A percentile compares a stretch with the other conserved stretches of the same genome.
These are phyloP conservation scores for Suillus occidentalis DNA, from an alignment of 768 basidiomycete species.

Conservation along the genomic window DNA sequence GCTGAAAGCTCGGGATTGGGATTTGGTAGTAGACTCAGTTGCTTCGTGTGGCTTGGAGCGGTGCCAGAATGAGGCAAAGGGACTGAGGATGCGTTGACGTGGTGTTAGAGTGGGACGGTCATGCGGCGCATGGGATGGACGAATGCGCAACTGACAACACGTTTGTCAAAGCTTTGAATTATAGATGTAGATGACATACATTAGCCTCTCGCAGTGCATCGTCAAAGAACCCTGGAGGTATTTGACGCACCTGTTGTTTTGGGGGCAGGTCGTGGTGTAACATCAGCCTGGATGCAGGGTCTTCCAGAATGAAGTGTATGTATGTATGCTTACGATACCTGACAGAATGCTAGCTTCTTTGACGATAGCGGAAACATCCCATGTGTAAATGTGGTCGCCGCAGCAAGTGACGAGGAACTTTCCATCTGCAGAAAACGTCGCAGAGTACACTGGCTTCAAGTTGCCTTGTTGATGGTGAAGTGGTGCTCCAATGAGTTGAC, in stretches of 20 bases:
- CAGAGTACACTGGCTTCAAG: not conserved
- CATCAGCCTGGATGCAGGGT: not conserved
- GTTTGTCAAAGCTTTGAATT: not conserved
- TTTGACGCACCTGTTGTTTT: not conserved
- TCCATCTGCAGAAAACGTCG: not conserved
- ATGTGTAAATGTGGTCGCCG: not conserved
- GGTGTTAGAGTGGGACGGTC: not conserved
- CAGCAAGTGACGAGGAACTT: not conserved
- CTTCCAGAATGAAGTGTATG: not conserved
- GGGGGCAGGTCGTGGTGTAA: not conserved
- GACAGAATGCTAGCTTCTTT: not conserved
- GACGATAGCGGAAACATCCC: not conserved
- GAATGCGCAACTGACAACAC: not conserved
- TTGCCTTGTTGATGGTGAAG: not conserved
- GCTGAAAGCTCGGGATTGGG: no score
- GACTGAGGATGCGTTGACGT: no score
- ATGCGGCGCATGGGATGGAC: not conserved
- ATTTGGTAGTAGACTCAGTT: not conserved
- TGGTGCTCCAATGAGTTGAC: not conserved
- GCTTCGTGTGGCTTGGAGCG: not conserved
- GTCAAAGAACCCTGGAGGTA: not conserved
- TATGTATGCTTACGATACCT: not conserved
- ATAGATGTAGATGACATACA: not conserved
- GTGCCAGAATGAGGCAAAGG: not conserved
- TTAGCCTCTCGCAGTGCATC: not conserved